Evolutionary conservation across 192 early-diverging fungal genomes (phyloP).

Genomic region (Mortierella antarctica): DNA sequence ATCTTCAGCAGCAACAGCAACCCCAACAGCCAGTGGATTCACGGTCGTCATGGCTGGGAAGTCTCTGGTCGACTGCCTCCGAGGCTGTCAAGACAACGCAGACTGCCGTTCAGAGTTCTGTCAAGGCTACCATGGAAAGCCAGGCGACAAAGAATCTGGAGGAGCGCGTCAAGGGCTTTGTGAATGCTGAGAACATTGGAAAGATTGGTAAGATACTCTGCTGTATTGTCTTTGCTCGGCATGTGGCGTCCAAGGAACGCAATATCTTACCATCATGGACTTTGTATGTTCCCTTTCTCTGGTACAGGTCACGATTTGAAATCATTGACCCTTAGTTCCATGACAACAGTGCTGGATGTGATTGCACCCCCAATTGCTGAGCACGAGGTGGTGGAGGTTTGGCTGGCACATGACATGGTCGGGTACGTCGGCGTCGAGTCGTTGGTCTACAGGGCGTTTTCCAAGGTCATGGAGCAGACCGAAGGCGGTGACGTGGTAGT

Average conservation of each 20-base stretch:
- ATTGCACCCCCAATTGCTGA: constrained; percentile 70
- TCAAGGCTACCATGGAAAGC: constrained; percentile 61
- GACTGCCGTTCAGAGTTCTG: constrained; percentile 60
- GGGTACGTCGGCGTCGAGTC: constrained; percentile 66
- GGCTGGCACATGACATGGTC: constrained; percentile 67
- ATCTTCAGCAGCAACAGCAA: constrained; percentile 31
- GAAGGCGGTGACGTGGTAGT: constrained; percentile 69
- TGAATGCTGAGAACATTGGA: constrained; percentile 68
- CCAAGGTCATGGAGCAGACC: constrained; percentile 69
- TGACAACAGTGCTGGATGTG: constrained; percentile 64
- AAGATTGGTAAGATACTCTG: constrained; percentile 60
- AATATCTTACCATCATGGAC: background rate
- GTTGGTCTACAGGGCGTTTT: constrained; percentile 64
- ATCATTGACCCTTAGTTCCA: constrained; percentile 56
- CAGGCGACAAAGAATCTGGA: constrained; percentile 60
- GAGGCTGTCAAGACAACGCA: constrained; percentile 69
- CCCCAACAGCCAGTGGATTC: constrained; percentile 29
- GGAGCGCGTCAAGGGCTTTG: constrained; percentile 62
- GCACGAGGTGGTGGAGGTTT: constrained; percentile 69
- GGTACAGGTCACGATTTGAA: constrained; percentile 61
- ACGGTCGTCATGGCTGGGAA: constrained; percentile 58
- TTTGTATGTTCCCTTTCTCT: background rate
- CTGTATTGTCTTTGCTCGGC: background rate
- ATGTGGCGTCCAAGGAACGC: background rate
- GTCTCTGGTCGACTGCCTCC: constrained; percentile 62